These are phyloP conservation scores for Raffaelea ambrosiae DNA, from an alignment of 2,329 filamentous ascomycete genomes.

Conservation along the genomic window DNA sequence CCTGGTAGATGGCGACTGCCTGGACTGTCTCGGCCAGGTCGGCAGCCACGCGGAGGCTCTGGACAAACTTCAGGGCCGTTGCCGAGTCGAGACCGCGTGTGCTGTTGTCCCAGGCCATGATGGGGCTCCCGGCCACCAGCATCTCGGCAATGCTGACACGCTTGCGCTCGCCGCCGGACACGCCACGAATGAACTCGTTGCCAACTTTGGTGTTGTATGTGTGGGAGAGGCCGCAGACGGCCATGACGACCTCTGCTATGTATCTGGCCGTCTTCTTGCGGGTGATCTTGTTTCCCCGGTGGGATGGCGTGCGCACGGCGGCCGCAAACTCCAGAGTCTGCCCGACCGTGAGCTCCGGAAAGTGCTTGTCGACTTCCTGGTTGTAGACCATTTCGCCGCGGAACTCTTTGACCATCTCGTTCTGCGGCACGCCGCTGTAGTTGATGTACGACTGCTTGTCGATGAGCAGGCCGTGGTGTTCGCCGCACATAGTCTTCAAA, in stretches of 20 bases:
- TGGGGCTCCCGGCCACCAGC: constrained; percentile 46
- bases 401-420: constrained; percentile 49
- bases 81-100: constrained; percentile 57
- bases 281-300: constrained; percentile 50
- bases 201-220: constrained; percentile 66
- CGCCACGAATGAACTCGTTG: constrained; percentile 66
- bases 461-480: constrained; percentile 48
- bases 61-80: constrained; percentile 58
- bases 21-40: constrained; percentile 54
- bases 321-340: constrained; percentile 61
- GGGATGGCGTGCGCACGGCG: constrained; percentile 24
- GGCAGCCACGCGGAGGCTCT: constrained; percentile 56
- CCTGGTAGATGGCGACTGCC: constrained; percentile 57
- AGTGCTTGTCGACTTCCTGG: constrained; percentile 62
- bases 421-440: constrained; percentile 52
- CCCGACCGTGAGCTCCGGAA: constrained; percentile 58
- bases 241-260: constrained; percentile 64
- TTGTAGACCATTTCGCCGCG: constrained; percentile 65
- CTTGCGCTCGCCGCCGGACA: constrained; percentile 65
- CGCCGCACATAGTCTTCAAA: constrained; percentile 49
- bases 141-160: constrained; percentile 60
- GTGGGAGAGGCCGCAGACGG: constrained; percentile 65
- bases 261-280: constrained; percentile 36
- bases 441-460: constrained; percentile 43
- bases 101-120: constrained; percentile 63